phyloP scores from a whole-genome alignment of 2,329 filamentous ascomycete species.

The Zymoseptoria passerinii region DNA sequence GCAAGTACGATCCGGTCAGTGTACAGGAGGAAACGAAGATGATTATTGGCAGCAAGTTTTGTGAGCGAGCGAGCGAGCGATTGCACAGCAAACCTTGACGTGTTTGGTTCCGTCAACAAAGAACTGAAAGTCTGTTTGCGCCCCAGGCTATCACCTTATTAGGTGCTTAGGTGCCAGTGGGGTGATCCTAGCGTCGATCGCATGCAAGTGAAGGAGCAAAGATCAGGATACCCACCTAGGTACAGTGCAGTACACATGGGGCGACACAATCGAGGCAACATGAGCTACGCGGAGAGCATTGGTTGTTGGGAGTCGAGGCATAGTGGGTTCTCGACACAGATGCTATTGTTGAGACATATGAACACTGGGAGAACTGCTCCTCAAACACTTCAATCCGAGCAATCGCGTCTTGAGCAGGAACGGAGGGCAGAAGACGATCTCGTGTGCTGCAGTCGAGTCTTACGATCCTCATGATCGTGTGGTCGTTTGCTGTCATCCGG shows the following conservation, averaged over 20 bases:
- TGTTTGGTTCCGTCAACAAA: background rate
- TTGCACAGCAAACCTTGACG: background rate
- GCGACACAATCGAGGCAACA: background rate
- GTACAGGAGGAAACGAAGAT: background rate
- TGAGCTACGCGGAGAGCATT: background rate
- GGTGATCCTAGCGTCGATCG: background rate
- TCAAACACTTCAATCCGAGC: background rate
- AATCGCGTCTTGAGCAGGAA: background rate
- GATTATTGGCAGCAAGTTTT: background rate
- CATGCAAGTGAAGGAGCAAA: background rate
- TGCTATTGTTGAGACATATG: background rate
- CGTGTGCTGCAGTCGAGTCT: background rate
- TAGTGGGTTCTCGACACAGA: background rate
- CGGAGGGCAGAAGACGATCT: background rate
- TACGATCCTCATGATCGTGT: background rate
- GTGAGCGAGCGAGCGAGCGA: background rate
- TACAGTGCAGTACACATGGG: no score
- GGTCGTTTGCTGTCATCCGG: background rate
- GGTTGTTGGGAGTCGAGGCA: background rate
- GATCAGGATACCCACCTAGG: no score
- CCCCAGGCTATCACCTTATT: no score
- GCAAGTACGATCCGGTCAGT: background rate
- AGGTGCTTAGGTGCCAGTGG: background rate
- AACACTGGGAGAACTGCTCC: background rate
- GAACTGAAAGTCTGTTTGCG: background rate